Percentiles rank a stretch among this genome's conserved stretches.
These are phyloP conservation scores for Thalassia testudinum DNA, from an alignment of 116 monocot genomes.

Conservation along the genomic window DNA sequence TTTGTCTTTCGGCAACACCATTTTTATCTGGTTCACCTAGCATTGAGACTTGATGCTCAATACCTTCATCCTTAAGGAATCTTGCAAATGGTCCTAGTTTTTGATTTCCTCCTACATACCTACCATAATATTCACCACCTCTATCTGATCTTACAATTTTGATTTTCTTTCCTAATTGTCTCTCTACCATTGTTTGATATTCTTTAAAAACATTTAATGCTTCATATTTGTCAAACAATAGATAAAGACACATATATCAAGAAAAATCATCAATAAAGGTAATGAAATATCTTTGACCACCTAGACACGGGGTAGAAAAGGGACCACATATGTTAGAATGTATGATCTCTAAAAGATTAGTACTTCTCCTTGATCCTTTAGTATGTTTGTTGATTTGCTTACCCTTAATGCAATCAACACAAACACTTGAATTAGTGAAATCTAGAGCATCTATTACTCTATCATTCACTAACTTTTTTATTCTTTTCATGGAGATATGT, in stretches of 20 bases:
- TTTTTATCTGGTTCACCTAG: not conserved
- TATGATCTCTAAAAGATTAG: slow-evolving; percentile 2
- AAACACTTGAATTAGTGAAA: slow-evolving; percentile 13
- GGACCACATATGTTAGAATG: slow-evolving; percentile 3
- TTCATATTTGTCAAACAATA: slow-evolving; percentile 12
- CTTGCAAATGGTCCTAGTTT: slow-evolving; percentile 6
- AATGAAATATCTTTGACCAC: slow-evolving; percentile 10
- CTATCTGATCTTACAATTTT: slow-evolving; percentile 12
- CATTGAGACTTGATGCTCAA: not conserved
- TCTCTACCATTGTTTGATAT: slow-evolving; percentile 8
- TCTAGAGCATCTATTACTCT: slow-evolving; percentile 9
- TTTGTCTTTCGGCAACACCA: too few relatives aligned
- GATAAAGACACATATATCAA: slow-evolving; percentile 12
- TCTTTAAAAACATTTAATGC: slow-evolving; percentile 9
- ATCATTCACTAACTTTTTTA: slow-evolving; percentile 13
- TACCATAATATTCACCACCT: slow-evolving; percentile 14
- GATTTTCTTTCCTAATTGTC: slow-evolving; percentile 4
- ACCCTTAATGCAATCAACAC: slow-evolving; percentile 12
- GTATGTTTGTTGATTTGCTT: slow-evolving; percentile 5
- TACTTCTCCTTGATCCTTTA: slow-evolving; percentile 9
- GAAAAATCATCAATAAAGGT: slow-evolving; percentile 12
- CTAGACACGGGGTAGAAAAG: not conserved
- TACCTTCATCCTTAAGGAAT: slow-evolving; percentile 4
- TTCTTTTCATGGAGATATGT: slow-evolving; percentile 10
- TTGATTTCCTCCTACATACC: not conserved